Base-by-base conservation (phyloP, 306 rosid species). In the Ziziphus jujuba region DNA sequence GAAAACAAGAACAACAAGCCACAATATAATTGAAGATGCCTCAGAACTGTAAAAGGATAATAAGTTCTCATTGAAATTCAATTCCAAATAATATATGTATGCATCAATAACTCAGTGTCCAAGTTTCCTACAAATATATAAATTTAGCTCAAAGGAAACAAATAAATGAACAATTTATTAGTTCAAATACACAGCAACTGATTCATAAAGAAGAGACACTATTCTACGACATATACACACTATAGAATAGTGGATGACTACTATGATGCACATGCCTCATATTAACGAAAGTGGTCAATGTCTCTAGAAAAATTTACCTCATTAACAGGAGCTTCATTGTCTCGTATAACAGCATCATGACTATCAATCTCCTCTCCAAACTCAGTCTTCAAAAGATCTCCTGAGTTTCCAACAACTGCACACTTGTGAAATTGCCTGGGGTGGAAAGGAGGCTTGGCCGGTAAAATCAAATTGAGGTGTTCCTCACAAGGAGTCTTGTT, bases 351-450 rank as follows among this genome's bases (percentile, higher is more conserved):
- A 70, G 91, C 97, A 76, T 90, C 97, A 44, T 92, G 98, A 54
- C 87, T 60, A 69, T 92, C 98, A 78, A 92, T 90, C 75, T 92
- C 98, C 75, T 84, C 9, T 34, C 98, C 98, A 68, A 86, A 93
- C 67, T 82, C 75, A 0, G 91, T 93, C 75, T 86, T 88, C 66
- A 93, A 81, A 79, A 93, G 98, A 80, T 93, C 98, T 60, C 98
- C 98, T 16, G 98, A 90, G 73, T 93, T 93, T 66, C 98, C 98
- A 67, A 93, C 98, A 83, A 93, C 98, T 52, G 98, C 98, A 79
- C 97, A 93, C 1, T 82, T 78, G 59, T 19, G 84, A 67, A 93
- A 93, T 61, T 93, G 98, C 57, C 83, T 72, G 51, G 98, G 98
- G 75, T 82, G 93, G 72, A 93, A 93, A 65, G 98, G 97, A 25